Evolutionary conservation across 805 yeast genomes (phyloP).

Genomic region (Candida gorgasii): DNA sequence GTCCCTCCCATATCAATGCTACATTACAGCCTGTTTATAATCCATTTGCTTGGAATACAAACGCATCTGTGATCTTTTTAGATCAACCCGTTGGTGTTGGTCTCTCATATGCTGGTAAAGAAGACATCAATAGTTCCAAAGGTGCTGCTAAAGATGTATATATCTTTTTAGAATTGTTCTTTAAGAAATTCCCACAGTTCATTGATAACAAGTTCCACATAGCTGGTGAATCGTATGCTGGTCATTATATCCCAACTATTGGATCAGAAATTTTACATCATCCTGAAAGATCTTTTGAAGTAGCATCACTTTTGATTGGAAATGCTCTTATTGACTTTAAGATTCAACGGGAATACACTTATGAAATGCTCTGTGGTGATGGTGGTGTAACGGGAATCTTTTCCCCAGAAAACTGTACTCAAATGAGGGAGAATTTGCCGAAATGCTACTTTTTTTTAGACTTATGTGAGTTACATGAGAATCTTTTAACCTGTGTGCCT

Average conservation of each 20-base stretch:
- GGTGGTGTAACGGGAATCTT: conserved; percentile 32
- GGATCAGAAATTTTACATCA: conserved; percentile 40
- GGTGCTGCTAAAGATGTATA: conserved; percentile 30
- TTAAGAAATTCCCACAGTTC: conserved; percentile 27
- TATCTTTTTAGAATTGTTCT: conserved; percentile 31
- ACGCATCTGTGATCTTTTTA: conserved; percentile 39
- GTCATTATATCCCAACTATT: conserved; percentile 45
- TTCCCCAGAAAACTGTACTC: conserved; percentile 25
- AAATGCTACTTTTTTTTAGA: conserved; percentile 4
- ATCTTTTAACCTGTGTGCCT: conserved; percentile 9
- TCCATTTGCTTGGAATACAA: conserved; percentile 31
- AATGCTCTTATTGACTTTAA: conserved; percentile 86
- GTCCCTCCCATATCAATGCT: conserved; percentile 27
- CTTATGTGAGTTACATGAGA: conserved; percentile 3
- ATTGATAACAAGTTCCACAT: conserved; percentile 28
- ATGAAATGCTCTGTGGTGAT: conserved; percentile 83
- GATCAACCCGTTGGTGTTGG: conserved; percentile 33
- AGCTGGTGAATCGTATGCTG: conserved; percentile 45
- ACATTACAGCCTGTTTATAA: conserved; percentile 25
- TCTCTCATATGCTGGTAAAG: conserved; percentile 20
- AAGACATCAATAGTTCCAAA: conserved; percentile 22
- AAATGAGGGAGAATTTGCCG: conserved; percentile 21
- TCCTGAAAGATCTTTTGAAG: conserved; percentile 43
- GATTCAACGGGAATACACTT: conserved; percentile 68
- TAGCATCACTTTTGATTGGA: conserved; percentile 83